Conservation (phyloP, 441 rosid species). For the Gossypium davidsonii region DNA sequence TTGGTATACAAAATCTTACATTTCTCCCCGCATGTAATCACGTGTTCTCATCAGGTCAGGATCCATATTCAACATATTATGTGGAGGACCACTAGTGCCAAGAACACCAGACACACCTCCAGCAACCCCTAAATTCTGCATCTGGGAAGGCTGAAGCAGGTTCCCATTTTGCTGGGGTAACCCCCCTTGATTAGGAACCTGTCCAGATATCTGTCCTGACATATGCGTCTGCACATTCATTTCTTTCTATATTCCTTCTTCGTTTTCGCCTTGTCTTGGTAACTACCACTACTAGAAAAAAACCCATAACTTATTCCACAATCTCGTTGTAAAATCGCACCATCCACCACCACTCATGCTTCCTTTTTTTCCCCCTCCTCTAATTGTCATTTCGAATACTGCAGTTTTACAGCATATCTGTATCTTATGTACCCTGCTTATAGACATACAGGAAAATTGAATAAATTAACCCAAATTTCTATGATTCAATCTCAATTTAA, state of each 20-base stretch:
- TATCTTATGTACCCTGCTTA: neutral
- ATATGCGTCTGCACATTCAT: conserved; percentile 85
- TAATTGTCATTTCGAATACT: neutral
- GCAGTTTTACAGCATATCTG: conserved; percentile 4
- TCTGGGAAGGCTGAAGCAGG: conserved; percentile 45
- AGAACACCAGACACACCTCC: conserved; percentile 23
- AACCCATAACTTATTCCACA: conserved; percentile 31
- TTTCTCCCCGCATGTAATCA: conserved; percentile 39
- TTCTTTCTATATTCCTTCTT: conserved; percentile 27
- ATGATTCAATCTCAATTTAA: conserved; percentile 1
- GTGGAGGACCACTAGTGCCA: conserved; percentile 26
- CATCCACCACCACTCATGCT: conserved; percentile 32
- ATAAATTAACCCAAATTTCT: conserved; percentile 2
- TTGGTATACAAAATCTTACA: conserved; percentile 41
- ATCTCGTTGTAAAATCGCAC: conserved; percentile 15
- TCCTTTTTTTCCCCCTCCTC: conserved; percentile 1
- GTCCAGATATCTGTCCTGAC: conserved; percentile 76
- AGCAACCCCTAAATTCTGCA: conserved; percentile 56
- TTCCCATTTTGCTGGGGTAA: conserved; percentile 78
- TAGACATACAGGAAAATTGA: neutral
- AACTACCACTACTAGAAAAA: conserved; percentile 26
- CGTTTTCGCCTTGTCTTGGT: conserved; percentile 27
- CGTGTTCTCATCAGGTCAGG: conserved; percentile 50
- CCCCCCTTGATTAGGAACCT: conserved; percentile 68
- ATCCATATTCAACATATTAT: conserved; percentile 23